These are phyloP conservation scores for Linaria vulgaris DNA, from an alignment of 257 asterid genomes.

Conservation along the genomic window DNA sequence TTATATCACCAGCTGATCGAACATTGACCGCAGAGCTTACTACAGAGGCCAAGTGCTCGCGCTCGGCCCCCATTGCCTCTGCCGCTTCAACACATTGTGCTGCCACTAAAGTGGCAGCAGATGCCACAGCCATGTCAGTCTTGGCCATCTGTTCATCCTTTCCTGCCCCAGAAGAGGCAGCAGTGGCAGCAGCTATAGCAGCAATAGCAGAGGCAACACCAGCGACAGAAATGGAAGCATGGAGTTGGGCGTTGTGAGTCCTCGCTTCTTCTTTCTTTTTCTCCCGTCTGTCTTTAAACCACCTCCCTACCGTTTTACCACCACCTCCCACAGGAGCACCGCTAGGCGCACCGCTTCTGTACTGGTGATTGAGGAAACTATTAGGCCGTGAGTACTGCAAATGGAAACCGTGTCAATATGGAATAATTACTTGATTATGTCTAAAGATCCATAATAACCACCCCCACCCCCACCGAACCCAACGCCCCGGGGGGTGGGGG, in stretches of 20 bases:
- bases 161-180: slow-evolving; percentile 63
- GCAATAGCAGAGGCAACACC: slow-evolving; percentile 98
- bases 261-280: slow-evolving; percentile 94
- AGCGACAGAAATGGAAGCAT: slow-evolving; percentile 93
- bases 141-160: slow-evolving; percentile 84
- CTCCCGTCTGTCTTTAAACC: slow-evolving; percentile 94
- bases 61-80: slow-evolving; percentile 95
- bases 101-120: slow-evolving; percentile 94
- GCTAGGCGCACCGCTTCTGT: slow-evolving; percentile 41
- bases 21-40: slow-evolving; percentile 96
- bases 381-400: slow-evolving; percentile 53
- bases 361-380: slow-evolving; percentile 42
- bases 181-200: slow-evolving; percentile 95
- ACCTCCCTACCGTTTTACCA: slow-evolving; percentile 87
- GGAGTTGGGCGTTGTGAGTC: slow-evolving; percentile 89
- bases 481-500: no score
- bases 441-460: no score
- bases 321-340: slow-evolving; percentile 52
- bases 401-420: slow-evolving; percentile 10
- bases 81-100: slow-evolving; percentile 99
- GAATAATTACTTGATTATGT: neutral
- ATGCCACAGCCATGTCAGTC: slow-evolving; percentile 94
- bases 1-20: slow-evolving; percentile 86
- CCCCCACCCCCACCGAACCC: no score
- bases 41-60: slow-evolving; percentile 73